phyloP scores from a whole-genome alignment of 176 grass and related monocot genomes.

The Aechmea fasciata region DNA sequence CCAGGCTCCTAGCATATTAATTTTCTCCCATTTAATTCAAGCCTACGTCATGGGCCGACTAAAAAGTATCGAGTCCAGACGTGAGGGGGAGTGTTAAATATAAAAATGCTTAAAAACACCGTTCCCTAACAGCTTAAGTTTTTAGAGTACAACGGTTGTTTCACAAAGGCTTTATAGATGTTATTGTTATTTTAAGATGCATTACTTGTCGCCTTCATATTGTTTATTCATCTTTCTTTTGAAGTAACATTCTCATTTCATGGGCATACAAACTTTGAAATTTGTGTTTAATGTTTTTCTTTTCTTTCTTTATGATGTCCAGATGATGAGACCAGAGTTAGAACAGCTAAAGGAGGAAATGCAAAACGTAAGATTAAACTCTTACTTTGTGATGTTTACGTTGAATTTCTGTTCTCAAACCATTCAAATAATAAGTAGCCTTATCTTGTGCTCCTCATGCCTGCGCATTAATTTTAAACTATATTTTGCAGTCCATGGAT shows the following conservation, averaged over 20 bases:
- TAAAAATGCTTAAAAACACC: no score
- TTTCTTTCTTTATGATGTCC: conserved; percentile 23
- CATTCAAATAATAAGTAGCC: background rate
- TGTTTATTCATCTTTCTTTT: background rate
- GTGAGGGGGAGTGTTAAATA: no score
- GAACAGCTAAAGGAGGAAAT: conserved; percentile 50
- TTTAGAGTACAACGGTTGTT: no score
- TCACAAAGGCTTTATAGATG: no score
- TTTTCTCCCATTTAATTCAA: no score
- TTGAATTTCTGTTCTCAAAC: background rate
- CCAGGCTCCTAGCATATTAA: no score
- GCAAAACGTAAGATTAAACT: conserved; percentile 43
- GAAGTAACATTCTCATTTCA: conserved; percentile 3
- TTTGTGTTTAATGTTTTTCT: conserved; percentile 7
- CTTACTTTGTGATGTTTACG: background rate
- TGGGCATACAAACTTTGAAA: background rate
- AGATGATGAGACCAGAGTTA: conserved; percentile 70
- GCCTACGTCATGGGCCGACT: no score
- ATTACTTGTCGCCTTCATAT: no score
- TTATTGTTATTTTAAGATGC: no score
- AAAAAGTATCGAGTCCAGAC: no score
- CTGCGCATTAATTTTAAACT: conserved; percentile 2
- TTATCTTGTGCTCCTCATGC: background rate
- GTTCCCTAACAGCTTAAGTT: no score
- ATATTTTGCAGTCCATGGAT: conserved; percentile 41